A percentile compares a stretch with the other conserved stretches of the same genome.
Evolutionary conservation across 441 rosid genomes (phyloP).

Genomic region (Corymbia calophylla): DNA sequence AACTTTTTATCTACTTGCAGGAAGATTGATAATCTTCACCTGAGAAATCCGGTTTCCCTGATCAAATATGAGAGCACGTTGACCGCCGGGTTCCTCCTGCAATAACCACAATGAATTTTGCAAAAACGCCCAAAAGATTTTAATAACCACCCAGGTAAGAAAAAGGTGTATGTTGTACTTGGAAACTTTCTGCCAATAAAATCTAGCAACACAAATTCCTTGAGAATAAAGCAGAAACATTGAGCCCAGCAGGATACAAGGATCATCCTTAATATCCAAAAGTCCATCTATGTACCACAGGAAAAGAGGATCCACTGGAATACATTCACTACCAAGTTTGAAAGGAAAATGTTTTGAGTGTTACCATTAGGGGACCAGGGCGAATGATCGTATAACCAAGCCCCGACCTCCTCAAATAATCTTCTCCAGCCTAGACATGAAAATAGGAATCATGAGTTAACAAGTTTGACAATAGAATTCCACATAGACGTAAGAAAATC

Average conservation of each 20-base stretch:
- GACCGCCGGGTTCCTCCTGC: constrained; percentile 99
- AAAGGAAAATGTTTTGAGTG: background rate
- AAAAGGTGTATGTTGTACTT: background rate
- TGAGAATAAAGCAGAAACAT: background rate
- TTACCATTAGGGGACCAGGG: constrained; percentile 87
- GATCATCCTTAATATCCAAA: background rate
- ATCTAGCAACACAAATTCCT: background rate
- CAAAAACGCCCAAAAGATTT: background rate
- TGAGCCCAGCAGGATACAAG: background rate
- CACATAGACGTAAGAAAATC: background rate
- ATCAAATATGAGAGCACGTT: constrained; percentile 91
- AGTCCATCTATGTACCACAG: background rate
- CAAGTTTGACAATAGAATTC: background rate
- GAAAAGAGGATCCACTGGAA: background rate
- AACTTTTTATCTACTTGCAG: background rate
- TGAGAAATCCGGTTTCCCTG: constrained; percentile 93
- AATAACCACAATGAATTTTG: background rate
- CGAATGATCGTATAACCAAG: constrained; percentile 94
- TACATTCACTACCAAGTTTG: background rate
- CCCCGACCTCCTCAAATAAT: constrained; percentile 86
- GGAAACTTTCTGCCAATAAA: background rate
- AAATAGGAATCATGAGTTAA: background rate
- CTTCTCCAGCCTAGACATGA: constrained; percentile 78
- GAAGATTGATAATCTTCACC: constrained; percentile 29
- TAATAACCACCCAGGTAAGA: background rate